phyloP scores from a whole-genome alignment of 2,329 filamentous ascomycete species.

The Aspergillus sp. region DNA sequence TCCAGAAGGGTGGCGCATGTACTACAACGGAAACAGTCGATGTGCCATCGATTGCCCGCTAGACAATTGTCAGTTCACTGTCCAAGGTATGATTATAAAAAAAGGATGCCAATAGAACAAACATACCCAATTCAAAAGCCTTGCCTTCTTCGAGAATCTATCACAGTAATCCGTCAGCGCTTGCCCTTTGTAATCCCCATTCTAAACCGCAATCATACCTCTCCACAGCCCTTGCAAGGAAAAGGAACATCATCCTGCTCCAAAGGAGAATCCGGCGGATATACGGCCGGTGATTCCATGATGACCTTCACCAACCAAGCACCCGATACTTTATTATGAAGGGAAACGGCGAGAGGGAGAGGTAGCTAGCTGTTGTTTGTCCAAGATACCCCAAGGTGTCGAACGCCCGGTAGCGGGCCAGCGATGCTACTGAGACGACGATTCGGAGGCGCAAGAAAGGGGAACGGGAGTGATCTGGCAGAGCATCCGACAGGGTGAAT shows the following conservation, averaged over 20 bases:
- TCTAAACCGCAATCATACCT: conserved; percentile 51
- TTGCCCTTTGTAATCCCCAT: conserved; percentile 1
- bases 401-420: background rate
- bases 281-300: conserved; percentile 53
- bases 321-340: no score
- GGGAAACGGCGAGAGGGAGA: no score
- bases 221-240: conserved; percentile 88
- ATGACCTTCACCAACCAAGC: background rate
- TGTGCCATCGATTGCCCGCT: conserved; percentile 98
- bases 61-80: conserved; percentile 25
- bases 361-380: no score
- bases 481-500: background rate
- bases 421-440: background rate
- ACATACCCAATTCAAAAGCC: conserved; percentile 88
- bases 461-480: background rate
- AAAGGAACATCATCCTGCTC: conserved; percentile 76
- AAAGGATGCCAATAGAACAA: conserved; percentile 5
- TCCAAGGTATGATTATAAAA: conserved; percentile 1
- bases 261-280: conserved; percentile 57
- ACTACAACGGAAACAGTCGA: conserved; percentile 97
- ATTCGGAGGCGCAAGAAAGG: background rate
- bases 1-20: conserved; percentile 93
- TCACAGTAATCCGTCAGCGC: conserved; percentile 8
- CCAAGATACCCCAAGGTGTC: no score
- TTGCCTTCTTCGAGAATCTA: conserved; percentile 98